Evolutionary conservation across 257 asterid genomes (phyloP), one percentile per base, ranked within the genome.

Genomic region (Ilex aquifolium): DNA sequence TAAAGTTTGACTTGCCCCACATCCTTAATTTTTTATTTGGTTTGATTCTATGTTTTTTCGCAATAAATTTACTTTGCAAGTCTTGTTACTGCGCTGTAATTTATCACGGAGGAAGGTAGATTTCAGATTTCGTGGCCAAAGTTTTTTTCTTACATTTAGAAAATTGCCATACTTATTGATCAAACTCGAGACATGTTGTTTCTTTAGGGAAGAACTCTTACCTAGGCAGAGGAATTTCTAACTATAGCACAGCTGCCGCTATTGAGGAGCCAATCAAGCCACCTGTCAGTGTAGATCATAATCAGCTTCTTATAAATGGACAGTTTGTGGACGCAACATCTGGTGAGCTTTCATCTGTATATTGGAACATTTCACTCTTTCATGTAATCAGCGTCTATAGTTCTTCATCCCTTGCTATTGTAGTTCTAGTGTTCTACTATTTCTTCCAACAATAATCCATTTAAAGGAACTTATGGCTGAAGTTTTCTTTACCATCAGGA

Each of bases 231-330:
- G 80, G 88, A 63, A 71, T 81, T 46, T 54, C 36, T 61, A 72
- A 79, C n/a, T 88, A 67, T 65, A 71, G 92, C 82, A 83, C 95
- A 15, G 88, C 92, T 0, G 82, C 88, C 72, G 95, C 75, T 65
- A 48, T 80, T 60, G 95, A 86, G 70, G 92, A 84, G 13, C 90
- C 95, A 17, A 80, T 91, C 66, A 91, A 86, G 77, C 88, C 98
- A 36, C 81, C 90, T 31, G 90, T 91, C 64, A 72, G 65, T 42
- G 86, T 91, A 31, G 83, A 81, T 30, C 75, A 83, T 64, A 82
- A 81, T 59, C 80, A 91, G 74, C 98, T 91, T 75, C 91, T 91
- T 71, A 86, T 91, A 77, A 83, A 86, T 72, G 98, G 98, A 29
- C 81, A 79, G 32, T 88, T 86, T 77, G 95, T 88, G 69, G 95